These are phyloP conservation scores for Tuber brumale DNA, from an alignment of 495 filamentous ascomycete genomes.

Conservation along the genomic window DNA sequence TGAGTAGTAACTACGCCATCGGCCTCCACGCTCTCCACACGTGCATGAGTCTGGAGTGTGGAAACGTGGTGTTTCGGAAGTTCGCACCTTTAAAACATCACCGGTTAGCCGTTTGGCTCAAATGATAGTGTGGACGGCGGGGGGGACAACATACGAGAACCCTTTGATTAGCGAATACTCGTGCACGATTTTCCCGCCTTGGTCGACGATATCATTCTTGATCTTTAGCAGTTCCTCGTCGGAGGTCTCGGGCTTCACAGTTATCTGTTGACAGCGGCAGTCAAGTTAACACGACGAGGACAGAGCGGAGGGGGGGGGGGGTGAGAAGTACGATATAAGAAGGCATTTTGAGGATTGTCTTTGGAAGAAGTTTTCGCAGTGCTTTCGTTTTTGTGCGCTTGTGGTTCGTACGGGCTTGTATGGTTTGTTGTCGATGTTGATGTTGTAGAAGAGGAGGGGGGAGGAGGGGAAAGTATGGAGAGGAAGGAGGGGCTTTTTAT, in stretches of 20 bases:
- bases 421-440: not conserved
- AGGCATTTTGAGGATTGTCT: slow-evolving; percentile 5
- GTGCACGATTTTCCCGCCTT: slow-evolving; percentile 74
- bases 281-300: slow-evolving; percentile 17
- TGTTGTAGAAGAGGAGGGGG: slow-evolving; percentile 4
- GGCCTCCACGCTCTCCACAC: slow-evolving; percentile 65
- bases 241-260: slow-evolving; percentile 61
- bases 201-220: slow-evolving; percentile 60
- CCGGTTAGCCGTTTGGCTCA: not conserved
- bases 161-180: slow-evolving; percentile 83
- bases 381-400: not conserved
- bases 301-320: not conserved
- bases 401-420: not conserved
- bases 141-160: slow-evolving; percentile 63
- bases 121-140: not conserved
- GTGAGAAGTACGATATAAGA: slow-evolving; percentile 18
- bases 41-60: slow-evolving; percentile 57
- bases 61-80: slow-evolving; percentile 59
- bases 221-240: slow-evolving; percentile 61
- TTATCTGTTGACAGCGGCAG: slow-evolving; percentile 54
- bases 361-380: not conserved
- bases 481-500: slow-evolving; percentile 17
- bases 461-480: slow-evolving; percentile 5
- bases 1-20: slow-evolving; percentile 67
- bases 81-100: slow-evolving; percentile 54